Base-by-base conservation (phyloP, 805 yeast species). In the Monosporozyma aquatica region DNA sequence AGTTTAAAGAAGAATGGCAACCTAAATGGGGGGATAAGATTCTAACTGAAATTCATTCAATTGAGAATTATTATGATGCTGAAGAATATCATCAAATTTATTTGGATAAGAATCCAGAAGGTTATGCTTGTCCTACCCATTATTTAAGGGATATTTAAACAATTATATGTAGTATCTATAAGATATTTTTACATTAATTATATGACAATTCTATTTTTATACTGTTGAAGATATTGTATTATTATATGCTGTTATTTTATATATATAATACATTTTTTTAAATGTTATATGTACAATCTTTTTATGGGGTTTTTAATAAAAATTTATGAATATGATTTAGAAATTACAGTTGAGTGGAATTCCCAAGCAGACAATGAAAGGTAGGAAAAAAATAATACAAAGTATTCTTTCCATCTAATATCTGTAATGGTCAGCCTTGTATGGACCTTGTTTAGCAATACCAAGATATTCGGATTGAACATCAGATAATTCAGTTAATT, bases 361-460 rank as follows among this genome's bases (percentile, higher is more conserved):
- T 32, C 35, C 18, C 35, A 32, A 11, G 24, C 6, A 36, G n/a
- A n/a, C n/a, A n/a, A n/a, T n/a, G n/a, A n/a, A 20, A 13, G 22
- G 20, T 9, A 25, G 17, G 21, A 13, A 21, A 37, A 27, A 20
- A 11, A 18, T 9, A 11, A 23, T n/a, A 8, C 28, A 30, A 10
- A 10, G 33, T n/a, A 17, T 10, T 18, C 13, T n/a, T 14, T 22
- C 10, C 21, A 72, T 32, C 28, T 86, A 90, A 76, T 90, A 90
- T 76, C 97, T 85, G 94, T 90, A 90, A 75, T 82, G 85, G 61
- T 90, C 97, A 63, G 95, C 82, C 82, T 90, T 90, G 95, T 62
- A 90, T 61, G 98, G 98, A 76, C 98, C 98, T 68, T 81, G 83
- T 60, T 67, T 66, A 63, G 95, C 90, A 58, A 92, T 71, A 64